These are phyloP conservation scores for Gaertneriomyces semiglobifer DNA, from an alignment of 192 early-diverging fungal genomes.

Conservation along the genomic window DNA sequence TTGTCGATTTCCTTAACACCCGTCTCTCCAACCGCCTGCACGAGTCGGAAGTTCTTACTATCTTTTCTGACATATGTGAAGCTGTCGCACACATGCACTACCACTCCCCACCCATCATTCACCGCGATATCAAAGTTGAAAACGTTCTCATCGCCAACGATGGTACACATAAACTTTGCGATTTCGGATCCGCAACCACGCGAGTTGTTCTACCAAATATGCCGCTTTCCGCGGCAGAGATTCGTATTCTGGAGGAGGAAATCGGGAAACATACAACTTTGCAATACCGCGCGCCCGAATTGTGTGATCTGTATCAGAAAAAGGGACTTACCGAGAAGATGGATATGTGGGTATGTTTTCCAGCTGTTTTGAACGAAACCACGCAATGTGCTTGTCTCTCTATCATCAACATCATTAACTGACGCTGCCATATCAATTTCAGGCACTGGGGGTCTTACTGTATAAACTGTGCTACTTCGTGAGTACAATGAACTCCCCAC, in stretches of 20 bases:
- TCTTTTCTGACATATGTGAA: slow-evolving; percentile 82
- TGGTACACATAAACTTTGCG: slow-evolving; percentile 82
- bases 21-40: slow-evolving; percentile 66
- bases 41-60: slow-evolving; percentile 82
- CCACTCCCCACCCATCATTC: slow-evolving; percentile 72
- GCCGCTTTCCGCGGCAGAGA: slow-evolving; percentile 60
- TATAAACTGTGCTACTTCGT: slow-evolving; percentile 93
- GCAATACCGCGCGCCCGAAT: slow-evolving; percentile 94
- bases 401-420: neutral
- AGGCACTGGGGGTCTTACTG: slow-evolving; percentile 88
- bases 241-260: slow-evolving; percentile 82
- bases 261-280: slow-evolving; percentile 81
- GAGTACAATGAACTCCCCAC: slow-evolving; percentile 12
- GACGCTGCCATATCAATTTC: neutral
- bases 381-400: neutral
- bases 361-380: neutral
- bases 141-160: slow-evolving; percentile 62
- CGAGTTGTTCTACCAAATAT: slow-evolving; percentile 51
- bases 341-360: slow-evolving; percentile 48
- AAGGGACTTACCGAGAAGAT: slow-evolving; percentile 82
- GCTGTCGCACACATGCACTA: slow-evolving; percentile 93
- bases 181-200: slow-evolving; percentile 89
- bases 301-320: slow-evolving; percentile 87
- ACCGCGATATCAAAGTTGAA: slow-evolving; percentile 78
- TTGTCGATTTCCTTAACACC: slow-evolving; percentile 85